A percentile compares a stretch with the other conserved stretches of the same genome.
phyloP scores from a whole-genome alignment of 2,329 filamentous ascomycete genomes.

The Venturia aucupariae region DNA sequence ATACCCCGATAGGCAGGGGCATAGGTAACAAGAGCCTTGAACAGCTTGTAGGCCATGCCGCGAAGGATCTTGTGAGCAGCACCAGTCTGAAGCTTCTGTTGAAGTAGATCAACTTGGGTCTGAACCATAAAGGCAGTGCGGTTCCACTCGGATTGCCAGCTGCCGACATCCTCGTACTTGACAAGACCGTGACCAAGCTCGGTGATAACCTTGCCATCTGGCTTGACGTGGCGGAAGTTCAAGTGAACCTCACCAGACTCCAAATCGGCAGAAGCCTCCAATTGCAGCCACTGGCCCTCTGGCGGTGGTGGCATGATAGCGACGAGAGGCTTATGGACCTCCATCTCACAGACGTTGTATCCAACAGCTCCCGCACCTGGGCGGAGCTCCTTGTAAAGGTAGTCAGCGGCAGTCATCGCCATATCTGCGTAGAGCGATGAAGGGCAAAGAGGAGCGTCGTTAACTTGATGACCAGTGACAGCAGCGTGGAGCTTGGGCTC shows the following conservation, averaged over 20 bases:
- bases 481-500: slow-evolving; percentile 54
- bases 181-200: slow-evolving; percentile 57
- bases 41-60: slow-evolving; percentile 70
- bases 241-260: slow-evolving; percentile 46
- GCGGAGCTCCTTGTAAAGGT: slow-evolving; percentile 55
- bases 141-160: slow-evolving; percentile 57
- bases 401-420: slow-evolving; percentile 55
- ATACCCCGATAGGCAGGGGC: slow-evolving; percentile 49
- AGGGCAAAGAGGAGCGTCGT: slow-evolving; percentile 56
- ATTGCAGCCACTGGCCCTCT: slow-evolving; percentile 50
- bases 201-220: slow-evolving; percentile 48
- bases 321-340: slow-evolving; percentile 63
- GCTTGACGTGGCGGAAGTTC: slow-evolving; percentile 47
- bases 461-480: slow-evolving; percentile 58
- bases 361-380: slow-evolving; percentile 48
- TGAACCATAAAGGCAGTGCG: slow-evolving; percentile 53
- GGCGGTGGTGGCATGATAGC: slow-evolving; percentile 39
- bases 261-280: slow-evolving; percentile 52
- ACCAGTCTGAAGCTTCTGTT: slow-evolving; percentile 54
- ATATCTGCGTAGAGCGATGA: slow-evolving; percentile 57
- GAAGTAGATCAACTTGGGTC: slow-evolving; percentile 53
- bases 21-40: slow-evolving; percentile 49
- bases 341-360: slow-evolving; percentile 57
- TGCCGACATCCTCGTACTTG: slow-evolving; percentile 49
- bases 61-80: slow-evolving; percentile 64